phyloP scores from a whole-genome alignment of 2,329 filamentous ascomycete genomes.

The Seiridium unicorne region DNA sequence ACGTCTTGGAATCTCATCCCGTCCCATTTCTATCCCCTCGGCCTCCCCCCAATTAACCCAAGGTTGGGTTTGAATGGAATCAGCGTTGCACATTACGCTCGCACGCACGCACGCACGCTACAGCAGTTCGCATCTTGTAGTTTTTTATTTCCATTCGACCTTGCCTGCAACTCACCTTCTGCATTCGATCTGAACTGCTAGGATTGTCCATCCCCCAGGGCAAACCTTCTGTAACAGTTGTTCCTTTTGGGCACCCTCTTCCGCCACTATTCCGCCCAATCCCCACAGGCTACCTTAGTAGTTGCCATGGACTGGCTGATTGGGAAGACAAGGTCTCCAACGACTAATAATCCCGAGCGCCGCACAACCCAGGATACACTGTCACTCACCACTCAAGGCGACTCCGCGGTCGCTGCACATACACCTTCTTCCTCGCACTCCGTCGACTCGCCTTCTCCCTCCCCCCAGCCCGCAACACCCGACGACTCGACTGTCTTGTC shows the following conservation, averaged over 20 bases:
- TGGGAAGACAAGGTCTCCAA: conserved; percentile 10
- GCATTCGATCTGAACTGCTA: not conserved
- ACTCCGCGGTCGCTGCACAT: conserved; percentile 19
- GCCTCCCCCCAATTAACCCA: not conserved
- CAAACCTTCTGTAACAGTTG: not conserved
- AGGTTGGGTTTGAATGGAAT: not conserved
- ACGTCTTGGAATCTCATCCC: not conserved
- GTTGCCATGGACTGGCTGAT: conserved; percentile 9
- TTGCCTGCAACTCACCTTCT: not conserved
- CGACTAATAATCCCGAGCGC: conserved; percentile 8
- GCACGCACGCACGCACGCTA: too few species aligned
- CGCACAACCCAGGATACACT: conserved; percentile 11
- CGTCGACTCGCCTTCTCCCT: conserved; percentile 33
- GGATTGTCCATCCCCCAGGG: not conserved
- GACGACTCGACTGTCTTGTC: conserved; percentile 29
- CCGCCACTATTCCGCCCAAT: conserved; percentile 1
- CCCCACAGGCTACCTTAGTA: conserved; percentile 11
- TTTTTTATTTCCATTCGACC: not conserved
- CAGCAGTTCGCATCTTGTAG: not conserved
- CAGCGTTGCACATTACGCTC: not conserved
- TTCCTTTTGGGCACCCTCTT: not conserved
- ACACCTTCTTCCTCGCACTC: conserved; percentile 39
- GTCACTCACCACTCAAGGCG: conserved; percentile 3
- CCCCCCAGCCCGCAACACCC: conserved; percentile 45
- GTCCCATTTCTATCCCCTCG: not conserved